A percentile compares a stretch with the other conserved stretches of the same genome.
Evolutionary conservation across 1,284 basidiomycete genomes (phyloP).

Genomic region (Rhodotorula sp.): DNA sequence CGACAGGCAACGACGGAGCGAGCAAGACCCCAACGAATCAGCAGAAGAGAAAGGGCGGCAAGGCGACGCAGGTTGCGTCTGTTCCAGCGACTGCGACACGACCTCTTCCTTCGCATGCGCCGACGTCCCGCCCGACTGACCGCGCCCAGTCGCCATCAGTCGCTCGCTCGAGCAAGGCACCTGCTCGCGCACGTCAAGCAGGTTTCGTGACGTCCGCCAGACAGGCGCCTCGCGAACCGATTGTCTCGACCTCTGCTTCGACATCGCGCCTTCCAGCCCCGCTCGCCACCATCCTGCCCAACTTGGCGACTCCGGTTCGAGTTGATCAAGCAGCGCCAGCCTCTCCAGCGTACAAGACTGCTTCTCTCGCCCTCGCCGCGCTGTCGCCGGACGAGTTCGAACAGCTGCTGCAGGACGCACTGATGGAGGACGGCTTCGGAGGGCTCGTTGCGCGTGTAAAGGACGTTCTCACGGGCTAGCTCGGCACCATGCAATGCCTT

Average conservation of each 20-base stretch:
- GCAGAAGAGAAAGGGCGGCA: background rate
- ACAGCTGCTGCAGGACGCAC: constrained; percentile 7
- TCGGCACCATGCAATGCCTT: background rate
- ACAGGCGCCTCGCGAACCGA: background rate
- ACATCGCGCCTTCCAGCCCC: background rate
- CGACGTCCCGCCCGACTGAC: too few relatives aligned
- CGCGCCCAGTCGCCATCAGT: too few relatives aligned
- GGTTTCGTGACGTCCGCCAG: background rate
- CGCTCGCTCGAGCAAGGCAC: too few relatives aligned
- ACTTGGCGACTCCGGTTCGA: background rate
- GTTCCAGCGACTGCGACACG: too few relatives aligned
- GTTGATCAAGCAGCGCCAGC: background rate
- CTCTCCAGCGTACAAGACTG: background rate
- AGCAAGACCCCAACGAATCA: too few relatives aligned
- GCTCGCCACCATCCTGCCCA: constrained; percentile 9
- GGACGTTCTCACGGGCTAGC: background rate
- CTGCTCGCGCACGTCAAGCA: background rate
- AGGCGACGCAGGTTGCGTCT: too few relatives aligned
- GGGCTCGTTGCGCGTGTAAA: constrained; percentile 14
- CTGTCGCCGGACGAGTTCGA: constrained; percentile 4
- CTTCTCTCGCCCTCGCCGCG: background rate
- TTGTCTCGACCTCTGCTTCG: background rate
- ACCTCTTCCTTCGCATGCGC: too few relatives aligned
- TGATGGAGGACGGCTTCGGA: constrained; percentile 32
- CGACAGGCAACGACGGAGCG: too few relatives aligned